Percentiles rank a stretch among this genome's conserved stretches.
Evolutionary conservation across 2,329 filamentous ascomycete genomes (phyloP).

Genomic region (Xylariaceae sp.): DNA sequence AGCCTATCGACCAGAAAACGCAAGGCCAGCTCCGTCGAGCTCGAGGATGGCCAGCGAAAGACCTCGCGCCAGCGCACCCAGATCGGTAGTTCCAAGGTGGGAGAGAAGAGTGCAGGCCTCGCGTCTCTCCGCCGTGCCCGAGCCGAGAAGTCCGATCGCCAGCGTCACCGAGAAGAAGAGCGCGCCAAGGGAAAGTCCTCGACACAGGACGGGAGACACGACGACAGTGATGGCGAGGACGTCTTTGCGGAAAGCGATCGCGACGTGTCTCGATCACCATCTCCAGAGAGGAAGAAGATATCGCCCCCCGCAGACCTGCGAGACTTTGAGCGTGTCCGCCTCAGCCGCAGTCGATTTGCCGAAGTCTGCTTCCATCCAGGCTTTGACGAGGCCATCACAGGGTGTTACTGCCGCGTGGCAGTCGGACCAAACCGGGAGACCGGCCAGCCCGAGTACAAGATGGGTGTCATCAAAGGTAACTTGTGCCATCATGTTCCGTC

Average conservation of each 20-base stretch:
- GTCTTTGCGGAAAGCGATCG: constrained; percentile 69
- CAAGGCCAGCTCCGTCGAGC: constrained; percentile 71
- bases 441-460: constrained; percentile 74
- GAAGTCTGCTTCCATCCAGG: constrained; percentile 90
- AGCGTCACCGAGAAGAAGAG: constrained; percentile 58
- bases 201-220: constrained; percentile 36
- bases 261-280: constrained; percentile 42
- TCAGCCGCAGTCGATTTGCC: constrained; percentile 81
- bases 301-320: constrained; percentile 65
- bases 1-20: constrained; percentile 63
- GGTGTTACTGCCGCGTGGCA: constrained; percentile 80
- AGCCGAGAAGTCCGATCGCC: constrained; percentile 60
- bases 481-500: constrained; percentile 12
- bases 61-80: constrained; percentile 66
- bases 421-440: constrained; percentile 68
- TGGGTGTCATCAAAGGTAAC: constrained; percentile 79
- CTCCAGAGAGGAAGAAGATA: constrained; percentile 57
- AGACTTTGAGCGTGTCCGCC: constrained; percentile 78
- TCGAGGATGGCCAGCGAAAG: constrained; percentile 73
- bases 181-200: constrained; percentile 46
- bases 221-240: constrained; percentile 65
- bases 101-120: constrained; percentile 66
- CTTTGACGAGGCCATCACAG: constrained; percentile 74
- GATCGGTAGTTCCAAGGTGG: constrained; percentile 58
- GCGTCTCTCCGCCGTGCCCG: constrained; percentile 60